phyloP scores from a whole-genome alignment of 345 rosid species.

The Arabidopsis suecica region DNA sequence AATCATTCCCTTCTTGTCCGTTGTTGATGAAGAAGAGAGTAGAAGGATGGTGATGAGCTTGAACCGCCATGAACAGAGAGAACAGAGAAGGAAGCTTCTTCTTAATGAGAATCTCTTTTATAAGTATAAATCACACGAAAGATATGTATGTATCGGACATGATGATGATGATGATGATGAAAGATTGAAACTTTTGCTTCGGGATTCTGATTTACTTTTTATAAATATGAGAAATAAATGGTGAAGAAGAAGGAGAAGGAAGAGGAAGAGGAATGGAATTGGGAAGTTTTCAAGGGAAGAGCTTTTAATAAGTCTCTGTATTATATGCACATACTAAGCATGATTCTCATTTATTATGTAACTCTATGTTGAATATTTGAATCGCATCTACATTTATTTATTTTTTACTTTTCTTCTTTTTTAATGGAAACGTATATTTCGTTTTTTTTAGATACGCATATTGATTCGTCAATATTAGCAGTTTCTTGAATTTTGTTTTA shows the following conservation, averaged over 20 bases:
- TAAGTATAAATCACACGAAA: slow-evolving; percentile 29
- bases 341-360: slow-evolving; percentile 46
- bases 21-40: slow-evolving; percentile 76
- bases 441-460: background rate
- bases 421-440: slow-evolving; percentile 30
- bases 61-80: slow-evolving; percentile 71
- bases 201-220: slow-evolving; percentile 18
- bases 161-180: slow-evolving; percentile 14
- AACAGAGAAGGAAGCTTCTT: slow-evolving; percentile 21
- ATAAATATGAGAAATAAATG: slow-evolving; percentile 4
- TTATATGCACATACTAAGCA: slow-evolving; percentile 39
- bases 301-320: slow-evolving; percentile 35
- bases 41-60: slow-evolving; percentile 88
- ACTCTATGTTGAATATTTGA: slow-evolving; percentile 26
- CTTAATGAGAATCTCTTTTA: slow-evolving; percentile 4
- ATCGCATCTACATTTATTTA: slow-evolving; percentile 36
- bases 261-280: slow-evolving; percentile 9
- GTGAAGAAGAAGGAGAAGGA: background rate
- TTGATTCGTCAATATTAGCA: slow-evolving; percentile 28
- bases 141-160: slow-evolving; percentile 35
- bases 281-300: slow-evolving; percentile 23
- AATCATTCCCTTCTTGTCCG: slow-evolving; percentile 72
- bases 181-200: slow-evolving; percentile 33
- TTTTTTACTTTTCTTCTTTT: background rate
- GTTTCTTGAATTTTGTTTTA: background rate